Evolutionary conservation across 2,329 filamentous ascomycete genomes (phyloP).

Genomic region (Coniochaeta sp.): DNA sequence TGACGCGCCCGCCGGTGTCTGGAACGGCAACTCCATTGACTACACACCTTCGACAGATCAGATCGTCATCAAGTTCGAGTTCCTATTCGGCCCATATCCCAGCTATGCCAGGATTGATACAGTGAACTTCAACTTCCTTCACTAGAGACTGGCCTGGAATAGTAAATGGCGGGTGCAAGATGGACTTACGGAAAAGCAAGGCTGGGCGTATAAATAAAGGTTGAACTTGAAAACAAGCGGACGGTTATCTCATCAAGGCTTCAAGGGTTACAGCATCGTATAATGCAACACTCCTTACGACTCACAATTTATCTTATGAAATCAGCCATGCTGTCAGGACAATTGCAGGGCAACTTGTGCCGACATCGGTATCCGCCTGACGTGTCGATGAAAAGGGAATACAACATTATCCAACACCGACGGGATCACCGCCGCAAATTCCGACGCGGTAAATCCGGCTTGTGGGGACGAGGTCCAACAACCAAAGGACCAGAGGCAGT

Average conservation of each 20-base stretch:
- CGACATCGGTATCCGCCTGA: background rate
- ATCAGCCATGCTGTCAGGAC: background rate
- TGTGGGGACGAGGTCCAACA: background rate
- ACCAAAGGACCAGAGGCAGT: background rate
- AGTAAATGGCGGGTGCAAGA: background rate
- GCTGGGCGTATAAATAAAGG: background rate
- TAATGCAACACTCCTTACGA: background rate
- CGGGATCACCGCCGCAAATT: background rate
- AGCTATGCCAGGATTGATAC: background rate
- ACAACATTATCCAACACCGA: background rate
- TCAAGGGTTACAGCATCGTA: background rate
- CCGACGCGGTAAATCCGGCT: background rate
- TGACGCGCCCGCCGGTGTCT: background rate
- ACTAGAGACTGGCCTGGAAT: background rate
- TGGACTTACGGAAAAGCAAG: background rate
- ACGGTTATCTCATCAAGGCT: background rate
- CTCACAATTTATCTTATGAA: background rate
- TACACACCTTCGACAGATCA: background rate
- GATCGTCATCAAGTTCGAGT: constrained; percentile 2
- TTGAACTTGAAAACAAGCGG: background rate
- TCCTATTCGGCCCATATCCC: constrained; percentile 23
- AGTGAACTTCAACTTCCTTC: background rate
- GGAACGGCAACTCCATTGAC: background rate
- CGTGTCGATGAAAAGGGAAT: background rate
- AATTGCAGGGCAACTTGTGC: background rate